Conservation (phyloP, 768 basidiomycete genomes). For the Collybia sp. region DNA sequence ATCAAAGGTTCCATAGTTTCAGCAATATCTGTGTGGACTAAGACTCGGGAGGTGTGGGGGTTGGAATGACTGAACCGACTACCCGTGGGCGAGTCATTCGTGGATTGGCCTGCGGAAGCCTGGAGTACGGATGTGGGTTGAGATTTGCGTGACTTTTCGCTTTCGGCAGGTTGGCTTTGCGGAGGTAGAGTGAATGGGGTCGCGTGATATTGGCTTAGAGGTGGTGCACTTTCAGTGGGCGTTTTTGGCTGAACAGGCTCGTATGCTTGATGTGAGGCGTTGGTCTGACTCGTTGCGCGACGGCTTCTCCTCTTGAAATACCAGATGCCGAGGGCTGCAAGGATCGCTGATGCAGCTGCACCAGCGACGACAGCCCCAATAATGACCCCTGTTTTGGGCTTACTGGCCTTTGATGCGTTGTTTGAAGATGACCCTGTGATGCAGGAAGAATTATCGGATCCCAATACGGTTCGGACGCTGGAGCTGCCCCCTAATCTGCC, state of each 20-base stretch:
- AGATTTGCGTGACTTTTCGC: too few relatives aligned
- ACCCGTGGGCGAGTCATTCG: too few relatives aligned
- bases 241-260: too few relatives aligned
- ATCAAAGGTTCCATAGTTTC: conserved; percentile 31
- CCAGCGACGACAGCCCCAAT: conserved; percentile 12
- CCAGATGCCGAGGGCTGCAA: conserved; percentile 7
- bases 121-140: too few relatives aligned
- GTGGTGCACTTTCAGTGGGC: too few relatives aligned
- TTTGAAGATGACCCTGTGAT: conserved; percentile 3
- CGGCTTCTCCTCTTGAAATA: conserved; percentile 7
- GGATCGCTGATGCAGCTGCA: conserved; percentile 5
- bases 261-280: too few relatives aligned
- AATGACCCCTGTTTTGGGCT: conserved; percentile 7
- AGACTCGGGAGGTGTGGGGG: conserved; percentile 6
- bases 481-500: conserved; percentile 57
- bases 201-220: too few relatives aligned
- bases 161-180: too few relatives aligned
- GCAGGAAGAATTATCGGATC: conserved; percentile 18
- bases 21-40: conserved; percentile 24
- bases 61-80: too few relatives aligned
- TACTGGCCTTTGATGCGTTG: not conserved
- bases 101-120: too few relatives aligned
- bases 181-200: too few relatives aligned
- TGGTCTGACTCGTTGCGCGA: too few relatives aligned
- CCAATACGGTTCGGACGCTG: conserved; percentile 27